Evolutionary conservation across 1,284 basidiomycete genomes (phyloP).

Genomic region (Ceratobasidium sp.): DNA sequence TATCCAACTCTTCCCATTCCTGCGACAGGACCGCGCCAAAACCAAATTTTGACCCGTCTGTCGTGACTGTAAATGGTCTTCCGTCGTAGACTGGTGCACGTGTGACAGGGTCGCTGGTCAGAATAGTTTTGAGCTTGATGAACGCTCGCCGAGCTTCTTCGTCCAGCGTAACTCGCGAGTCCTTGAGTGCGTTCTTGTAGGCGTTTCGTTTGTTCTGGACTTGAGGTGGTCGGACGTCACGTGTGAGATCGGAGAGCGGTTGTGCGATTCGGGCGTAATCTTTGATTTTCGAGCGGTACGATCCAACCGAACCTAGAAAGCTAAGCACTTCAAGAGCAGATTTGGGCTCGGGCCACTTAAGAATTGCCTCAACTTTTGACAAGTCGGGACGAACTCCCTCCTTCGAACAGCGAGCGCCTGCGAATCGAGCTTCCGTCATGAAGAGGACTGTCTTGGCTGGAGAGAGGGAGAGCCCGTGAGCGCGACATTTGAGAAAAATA

Average conservation of each 20-base stretch:
- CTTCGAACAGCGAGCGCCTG: slow-evolving; percentile 16
- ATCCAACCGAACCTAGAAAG: slow-evolving; percentile 37
- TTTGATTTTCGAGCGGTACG: slow-evolving; percentile 38
- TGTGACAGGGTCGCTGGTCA: slow-evolving; percentile 50
- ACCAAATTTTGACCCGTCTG: slow-evolving; percentile 50
- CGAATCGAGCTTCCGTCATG: slow-evolving; percentile 34
- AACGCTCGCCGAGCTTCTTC: slow-evolving; percentile 48
- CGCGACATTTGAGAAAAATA: too few relatives aligned
- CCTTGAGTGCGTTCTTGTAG: slow-evolving; percentile 38
- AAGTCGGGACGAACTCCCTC: slow-evolving; percentile 37
- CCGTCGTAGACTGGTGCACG: slow-evolving; percentile 48
- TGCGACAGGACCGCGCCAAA: slow-evolving; percentile 48
- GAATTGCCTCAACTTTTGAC: slow-evolving; percentile 35
- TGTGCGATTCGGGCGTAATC: slow-evolving; percentile 40
- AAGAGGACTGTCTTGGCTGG: too few relatives aligned
- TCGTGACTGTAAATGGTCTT: slow-evolving; percentile 50
- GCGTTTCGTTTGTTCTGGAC: not conserved
- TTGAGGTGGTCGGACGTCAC: slow-evolving; percentile 31
- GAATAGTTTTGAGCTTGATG: slow-evolving; percentile 46
- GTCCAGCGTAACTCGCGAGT: slow-evolving; percentile 45
- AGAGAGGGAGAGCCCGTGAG: too few relatives aligned
- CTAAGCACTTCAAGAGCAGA: slow-evolving; percentile 30
- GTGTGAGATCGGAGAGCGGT: slow-evolving; percentile 48
- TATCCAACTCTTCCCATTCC: slow-evolving; percentile 6
- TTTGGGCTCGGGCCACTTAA: slow-evolving; percentile 39